Evolutionary conservation across 2,329 filamentous ascomycete species (phyloP).

Genomic region (Aspergillus felis): DNA sequence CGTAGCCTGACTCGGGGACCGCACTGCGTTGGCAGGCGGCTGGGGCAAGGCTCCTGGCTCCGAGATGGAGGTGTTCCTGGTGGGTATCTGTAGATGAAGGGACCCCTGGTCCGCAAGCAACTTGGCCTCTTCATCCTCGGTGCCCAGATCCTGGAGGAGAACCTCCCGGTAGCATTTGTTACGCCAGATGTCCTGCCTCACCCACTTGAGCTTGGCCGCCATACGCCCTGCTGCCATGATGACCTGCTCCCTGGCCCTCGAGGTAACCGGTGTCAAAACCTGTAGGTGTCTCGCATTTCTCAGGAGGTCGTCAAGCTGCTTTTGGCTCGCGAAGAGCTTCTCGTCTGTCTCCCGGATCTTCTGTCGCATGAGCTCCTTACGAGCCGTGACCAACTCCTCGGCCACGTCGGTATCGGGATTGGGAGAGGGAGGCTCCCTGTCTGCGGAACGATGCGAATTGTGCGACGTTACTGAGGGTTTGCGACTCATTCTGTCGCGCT

Average conservation of each 20-base stretch:
- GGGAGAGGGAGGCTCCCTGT: constrained; percentile 68
- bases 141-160: constrained; percentile 76
- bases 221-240: constrained; percentile 79
- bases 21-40: constrained; percentile 4
- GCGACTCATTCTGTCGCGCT: constrained; percentile 59
- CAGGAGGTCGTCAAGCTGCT: constrained; percentile 75
- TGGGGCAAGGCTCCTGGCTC: constrained; percentile 9
- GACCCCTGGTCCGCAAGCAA: constrained; percentile 26
- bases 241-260: constrained; percentile 82
- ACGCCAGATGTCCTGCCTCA: constrained; percentile 89
- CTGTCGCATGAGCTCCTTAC: constrained; percentile 74
- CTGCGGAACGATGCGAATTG: constrained; percentile 63
- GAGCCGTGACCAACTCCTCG: constrained; percentile 77
- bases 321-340: constrained; percentile 67
- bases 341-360: constrained; percentile 82
- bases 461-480: constrained; percentile 56
- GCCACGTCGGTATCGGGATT: constrained; percentile 74
- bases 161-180: constrained; percentile 89
- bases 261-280: constrained; percentile 82
- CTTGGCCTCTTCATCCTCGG: constrained; percentile 51
- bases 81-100: constrained; percentile 15
- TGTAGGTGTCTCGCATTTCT: constrained; percentile 87
- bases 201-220: constrained; percentile 87
- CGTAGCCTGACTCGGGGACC: constrained; percentile 10
- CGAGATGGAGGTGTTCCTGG: constrained; percentile 11